Evolutionary conservation across 2,329 filamentous ascomycete species (phyloP), one percentile per base, ranked within the genome.

Genomic region (Cryphonectria parasitica): DNA sequence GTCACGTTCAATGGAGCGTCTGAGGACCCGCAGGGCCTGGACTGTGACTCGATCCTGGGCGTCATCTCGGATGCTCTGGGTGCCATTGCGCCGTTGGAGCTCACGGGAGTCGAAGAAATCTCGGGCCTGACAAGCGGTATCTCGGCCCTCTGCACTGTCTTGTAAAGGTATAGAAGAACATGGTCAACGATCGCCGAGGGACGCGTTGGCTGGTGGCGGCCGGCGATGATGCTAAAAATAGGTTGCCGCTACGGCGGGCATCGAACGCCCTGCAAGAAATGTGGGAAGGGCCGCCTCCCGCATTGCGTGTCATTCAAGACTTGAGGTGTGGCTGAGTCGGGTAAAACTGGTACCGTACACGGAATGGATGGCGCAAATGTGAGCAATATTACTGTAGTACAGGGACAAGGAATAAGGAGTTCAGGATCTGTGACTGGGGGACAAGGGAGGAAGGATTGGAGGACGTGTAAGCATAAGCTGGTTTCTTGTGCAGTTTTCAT

Each of bases 211-310:
- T n/a, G 45, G 45, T 49, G 25, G 41, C 41, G 63, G 41, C 28
- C 7, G 41, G n/a, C 49, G 31, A 19, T 39, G 22, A 11, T 60
- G 56, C 36, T 60, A 66, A 58, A 45, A 58, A 58, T 60, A 66
- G 19, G 15, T n/a, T 28, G 34, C 4, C 52, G 65, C 54, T 28
- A 49, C 39, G 41, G 54, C 65, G 39, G n/a, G 52, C 49, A 67
- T 34, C 36, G 34, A 34, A 3, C 34, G 54, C 65, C 65, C 65
- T 67, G 52, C 7, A 6, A 45, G 15, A 11, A 56, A 25, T 34
- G 52, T 66, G 52, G 65, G 25, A 43, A 43, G 65, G 43, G 54
- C 54, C 39, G 65, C 31, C n/a, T 45, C n/a, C 41, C 10, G 65
- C 65, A 60, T 67, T 67, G 65, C 65, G 65, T 54, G 65, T 39